Percentiles rank a stretch among this genome's conserved stretches.
These are phyloP conservation scores for Lentinula lateritia DNA, from an alignment of 768 basidiomycete species.

Conservation along the genomic window DNA sequence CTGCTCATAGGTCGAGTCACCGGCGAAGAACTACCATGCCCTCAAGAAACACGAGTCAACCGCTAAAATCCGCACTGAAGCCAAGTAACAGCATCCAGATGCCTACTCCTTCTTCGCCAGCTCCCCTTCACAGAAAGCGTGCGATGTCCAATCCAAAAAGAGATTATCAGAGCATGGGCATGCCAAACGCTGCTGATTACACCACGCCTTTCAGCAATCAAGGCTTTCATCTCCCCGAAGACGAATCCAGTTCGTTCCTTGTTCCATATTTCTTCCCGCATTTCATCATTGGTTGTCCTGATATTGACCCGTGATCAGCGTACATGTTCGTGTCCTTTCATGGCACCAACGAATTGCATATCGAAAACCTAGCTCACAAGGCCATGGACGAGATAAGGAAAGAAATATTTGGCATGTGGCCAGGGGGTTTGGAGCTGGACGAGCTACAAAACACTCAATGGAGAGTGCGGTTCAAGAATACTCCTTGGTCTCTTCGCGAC, in stretches of 20 bases:
- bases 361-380: conserved; percentile 43
- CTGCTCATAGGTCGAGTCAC: conserved; percentile 22
- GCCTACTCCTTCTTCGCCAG: background rate
- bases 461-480: conserved; percentile 57
- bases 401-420: conserved; percentile 59
- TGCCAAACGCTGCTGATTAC: background rate
- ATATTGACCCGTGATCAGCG: background rate
- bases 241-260: background rate
- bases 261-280: background rate
- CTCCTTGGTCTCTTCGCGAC: conserved; percentile 65
- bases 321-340: conserved; percentile 56
- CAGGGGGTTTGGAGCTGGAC: conserved; percentile 52
- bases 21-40: conserved; percentile 29
- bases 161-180: background rate
- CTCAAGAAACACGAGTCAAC: conserved; percentile 6
- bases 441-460: conserved; percentile 40
- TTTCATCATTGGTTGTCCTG: background rate
- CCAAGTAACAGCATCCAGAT: background rate
- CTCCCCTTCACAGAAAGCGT: conserved; percentile 2
- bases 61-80: background rate
- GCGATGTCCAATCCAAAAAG: conserved; percentile 3
- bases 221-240: background rate
- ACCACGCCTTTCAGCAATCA: background rate
- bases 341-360: conserved; percentile 56
- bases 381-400: conserved; percentile 57